These are phyloP conservation scores for Hyphopichia pseudoburtonii DNA, from an alignment of 1,139 yeast genomes.

Conservation along the genomic window DNA sequence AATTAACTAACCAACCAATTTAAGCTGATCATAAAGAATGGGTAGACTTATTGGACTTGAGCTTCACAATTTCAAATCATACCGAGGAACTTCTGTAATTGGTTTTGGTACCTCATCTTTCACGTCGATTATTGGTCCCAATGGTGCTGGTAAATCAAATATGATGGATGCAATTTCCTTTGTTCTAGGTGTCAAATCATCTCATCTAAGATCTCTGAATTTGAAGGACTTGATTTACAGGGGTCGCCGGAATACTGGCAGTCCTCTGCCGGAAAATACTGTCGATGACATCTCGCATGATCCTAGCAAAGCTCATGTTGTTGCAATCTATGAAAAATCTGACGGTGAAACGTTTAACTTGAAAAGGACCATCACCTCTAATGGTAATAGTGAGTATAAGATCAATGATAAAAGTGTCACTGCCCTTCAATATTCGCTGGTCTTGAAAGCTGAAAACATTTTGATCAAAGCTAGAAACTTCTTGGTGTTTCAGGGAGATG, in stretches of 20 bases:
- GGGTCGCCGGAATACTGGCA: conserved; percentile 44
- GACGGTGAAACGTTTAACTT: conserved; percentile 53
- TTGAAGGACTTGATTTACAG: conserved; percentile 79
- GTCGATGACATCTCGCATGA: conserved; percentile 25
- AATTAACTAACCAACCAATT: too few relatives aligned
- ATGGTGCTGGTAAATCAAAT: conserved; percentile 96
- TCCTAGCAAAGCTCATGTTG: conserved; percentile 74
- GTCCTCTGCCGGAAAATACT: conserved; percentile 15
- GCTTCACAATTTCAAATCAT: conserved; percentile 86
- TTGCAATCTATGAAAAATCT: conserved; percentile 69
- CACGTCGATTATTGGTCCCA: conserved; percentile 94
- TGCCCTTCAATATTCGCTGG: conserved; percentile 61
- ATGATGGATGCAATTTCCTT: conserved; percentile 98
- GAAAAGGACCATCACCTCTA: conserved; percentile 53
- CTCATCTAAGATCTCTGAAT: conserved; percentile 73
- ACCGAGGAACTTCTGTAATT: conserved; percentile 69
- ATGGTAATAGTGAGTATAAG: conserved; percentile 68
- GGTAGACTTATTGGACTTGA: conserved; percentile 77
- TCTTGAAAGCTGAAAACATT: conserved; percentile 78
- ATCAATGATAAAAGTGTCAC: conserved; percentile 65
- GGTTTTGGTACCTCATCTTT: conserved; percentile 84
- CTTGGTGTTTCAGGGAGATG: conserved; percentile 95
- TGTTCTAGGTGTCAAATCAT: conserved; percentile 82
- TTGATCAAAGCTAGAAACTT: conserved; percentile 88
- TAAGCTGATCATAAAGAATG: conserved; percentile 52